Evolutionary conservation across 2,329 filamentous ascomycete genomes (phyloP).

Genomic region (Fusarium temperatum): DNA sequence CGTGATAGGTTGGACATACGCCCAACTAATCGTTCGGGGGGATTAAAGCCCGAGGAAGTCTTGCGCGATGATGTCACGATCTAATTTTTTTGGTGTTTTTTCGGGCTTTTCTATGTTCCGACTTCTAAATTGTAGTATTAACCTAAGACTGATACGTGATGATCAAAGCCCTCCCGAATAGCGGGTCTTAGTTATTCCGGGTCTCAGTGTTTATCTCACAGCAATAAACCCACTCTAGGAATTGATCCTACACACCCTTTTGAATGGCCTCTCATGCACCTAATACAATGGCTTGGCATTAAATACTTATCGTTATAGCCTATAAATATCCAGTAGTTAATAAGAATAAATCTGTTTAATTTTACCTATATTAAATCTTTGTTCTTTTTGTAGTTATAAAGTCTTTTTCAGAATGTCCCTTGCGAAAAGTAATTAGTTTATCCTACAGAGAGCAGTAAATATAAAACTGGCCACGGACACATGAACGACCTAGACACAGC

Average conservation of each 20-base stretch:
- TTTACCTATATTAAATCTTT: fast-evolving
- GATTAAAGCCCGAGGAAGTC: fast-evolving
- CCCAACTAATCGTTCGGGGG: fast-evolving
- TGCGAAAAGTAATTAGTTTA: fast-evolving
- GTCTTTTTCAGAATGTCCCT: background rate
- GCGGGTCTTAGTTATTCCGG: no score
- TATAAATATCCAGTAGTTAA: fast-evolving
- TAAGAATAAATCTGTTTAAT: fast-evolving
- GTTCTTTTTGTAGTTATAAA: background rate
- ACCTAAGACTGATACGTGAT: no score
- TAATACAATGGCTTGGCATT: no score
- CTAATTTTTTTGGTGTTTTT: fast-evolving
- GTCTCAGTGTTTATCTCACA: no score
- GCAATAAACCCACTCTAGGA: fast-evolving
- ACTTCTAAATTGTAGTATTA: no score
- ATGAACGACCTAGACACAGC: background rate
- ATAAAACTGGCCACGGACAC: background rate
- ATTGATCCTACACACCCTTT: fast-evolving
- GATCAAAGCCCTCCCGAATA: no score
- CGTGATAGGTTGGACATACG: fast-evolving
- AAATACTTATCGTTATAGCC: fast-evolving
- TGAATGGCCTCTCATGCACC: no score
- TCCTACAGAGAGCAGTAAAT: background rate
- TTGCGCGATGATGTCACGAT: fast-evolving
- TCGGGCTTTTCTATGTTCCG: background rate